phyloP scores from a whole-genome alignment of 2,329 filamentous ascomycete species.

The Hymenoscyphus fructigenus region DNA sequence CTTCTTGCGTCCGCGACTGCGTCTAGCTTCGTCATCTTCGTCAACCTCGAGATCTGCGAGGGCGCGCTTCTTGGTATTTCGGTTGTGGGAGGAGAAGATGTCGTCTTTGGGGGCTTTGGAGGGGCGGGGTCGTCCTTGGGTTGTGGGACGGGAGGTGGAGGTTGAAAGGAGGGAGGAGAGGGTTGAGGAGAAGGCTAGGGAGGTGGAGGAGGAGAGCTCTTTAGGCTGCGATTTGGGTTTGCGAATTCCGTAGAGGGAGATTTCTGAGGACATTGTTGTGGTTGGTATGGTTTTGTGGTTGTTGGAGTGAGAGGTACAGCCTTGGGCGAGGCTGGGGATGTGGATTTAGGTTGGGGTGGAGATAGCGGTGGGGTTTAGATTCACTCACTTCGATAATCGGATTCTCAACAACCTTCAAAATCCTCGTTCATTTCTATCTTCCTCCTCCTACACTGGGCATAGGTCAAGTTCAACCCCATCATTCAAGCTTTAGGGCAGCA shows the following conservation, averaged over 20 bases:
- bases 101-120: slow-evolving; percentile 58
- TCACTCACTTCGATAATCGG: too few relatives aligned
- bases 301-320: background rate
- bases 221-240: slow-evolving; percentile 66
- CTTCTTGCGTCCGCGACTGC: slow-evolving; percentile 49
- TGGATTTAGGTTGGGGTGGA: too few relatives aligned
- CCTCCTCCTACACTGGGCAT: too few relatives aligned
- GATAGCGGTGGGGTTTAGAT: too few relatives aligned
- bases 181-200: slow-evolving; percentile 84
- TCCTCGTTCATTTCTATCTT: too few relatives aligned
- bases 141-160: slow-evolving; percentile 39
- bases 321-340: too few relatives aligned
- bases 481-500: too few relatives aligned
- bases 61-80: slow-evolving; percentile 61
- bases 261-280: slow-evolving; percentile 48
- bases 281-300: background rate
- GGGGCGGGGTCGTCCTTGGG: slow-evolving; percentile 52
- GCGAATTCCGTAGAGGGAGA: slow-evolving; percentile 74
- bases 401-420: too few relatives aligned
- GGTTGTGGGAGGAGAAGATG: slow-evolving; percentile 68
- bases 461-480: too few relatives aligned
- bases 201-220: slow-evolving; percentile 68
- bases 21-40: slow-evolving; percentile 45
- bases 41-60: slow-evolving; percentile 54
- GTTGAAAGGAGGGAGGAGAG: slow-evolving; percentile 76